phyloP scores from a whole-genome alignment of 2,329 filamentous ascomycete genomes.

The Aspergillus nomiae region DNA sequence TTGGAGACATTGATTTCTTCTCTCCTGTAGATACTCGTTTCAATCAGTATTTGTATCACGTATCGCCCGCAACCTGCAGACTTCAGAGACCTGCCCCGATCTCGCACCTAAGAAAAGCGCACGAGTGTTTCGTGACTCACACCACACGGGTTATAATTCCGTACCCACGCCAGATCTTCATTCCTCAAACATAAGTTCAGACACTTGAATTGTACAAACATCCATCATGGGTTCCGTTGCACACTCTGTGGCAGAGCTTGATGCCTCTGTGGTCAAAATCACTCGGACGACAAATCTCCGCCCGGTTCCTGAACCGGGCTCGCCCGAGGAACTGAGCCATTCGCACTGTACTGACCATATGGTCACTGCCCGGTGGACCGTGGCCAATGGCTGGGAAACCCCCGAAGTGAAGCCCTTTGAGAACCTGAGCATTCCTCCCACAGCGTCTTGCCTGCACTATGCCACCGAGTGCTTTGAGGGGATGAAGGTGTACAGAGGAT shows the following conservation, averaged over 20 bases:
- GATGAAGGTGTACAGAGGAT: slow-evolving; percentile 69
- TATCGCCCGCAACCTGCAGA: not conserved
- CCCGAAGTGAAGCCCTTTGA: slow-evolving; percentile 78
- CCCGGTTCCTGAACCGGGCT: slow-evolving; percentile 40
- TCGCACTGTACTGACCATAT: slow-evolving; percentile 78
- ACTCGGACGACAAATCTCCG: slow-evolving; percentile 39
- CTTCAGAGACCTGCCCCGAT: not conserved
- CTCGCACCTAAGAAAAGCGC: not conserved
- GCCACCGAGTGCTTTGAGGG: slow-evolving; percentile 92
- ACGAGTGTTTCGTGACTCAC: slow-evolving; percentile 8
- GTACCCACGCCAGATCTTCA: not conserved
- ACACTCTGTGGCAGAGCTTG: slow-evolving; percentile 36
- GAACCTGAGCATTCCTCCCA: slow-evolving; percentile 75
- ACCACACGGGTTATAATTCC: not conserved
- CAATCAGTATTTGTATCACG: slow-evolving; percentile 1
- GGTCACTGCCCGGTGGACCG: slow-evolving; percentile 72
- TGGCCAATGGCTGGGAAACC: slow-evolving; percentile 66
- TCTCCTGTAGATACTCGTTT: not conserved
- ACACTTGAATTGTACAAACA: not conserved
- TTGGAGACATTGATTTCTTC: not conserved
- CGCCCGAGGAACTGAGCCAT: slow-evolving; percentile 42
- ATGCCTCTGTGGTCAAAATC: slow-evolving; percentile 43
- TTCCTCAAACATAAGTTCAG: not conserved
- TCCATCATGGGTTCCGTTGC: slow-evolving; percentile 35
- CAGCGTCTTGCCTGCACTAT: slow-evolving; percentile 80